Evolutionary conservation across 2,329 filamentous ascomycete genomes (phyloP).

Genomic region (Ceratocystis cubensis): DNA sequence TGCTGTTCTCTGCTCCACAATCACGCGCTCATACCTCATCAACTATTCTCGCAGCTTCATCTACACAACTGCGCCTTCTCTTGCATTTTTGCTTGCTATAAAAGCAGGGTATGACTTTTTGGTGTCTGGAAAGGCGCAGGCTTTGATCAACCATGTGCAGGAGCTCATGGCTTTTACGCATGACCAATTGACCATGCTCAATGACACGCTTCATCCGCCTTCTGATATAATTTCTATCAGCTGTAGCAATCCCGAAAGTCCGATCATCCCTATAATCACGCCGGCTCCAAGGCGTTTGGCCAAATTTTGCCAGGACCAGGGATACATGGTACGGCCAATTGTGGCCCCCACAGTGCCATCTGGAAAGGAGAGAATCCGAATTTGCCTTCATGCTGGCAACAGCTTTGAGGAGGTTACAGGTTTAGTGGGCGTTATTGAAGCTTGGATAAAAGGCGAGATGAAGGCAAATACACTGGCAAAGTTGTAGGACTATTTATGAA

Average conservation of each 20-base stretch:
- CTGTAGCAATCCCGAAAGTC: conserved; percentile 36
- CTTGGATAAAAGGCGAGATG: conserved; percentile 32
- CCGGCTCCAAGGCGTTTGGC: conserved; percentile 46
- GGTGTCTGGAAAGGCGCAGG: conserved; percentile 35
- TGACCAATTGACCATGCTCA: conserved; percentile 32
- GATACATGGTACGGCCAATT: conserved; percentile 51
- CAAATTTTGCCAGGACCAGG: conserved; percentile 43
- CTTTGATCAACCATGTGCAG: conserved; percentile 32
- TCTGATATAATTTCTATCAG: not conserved
- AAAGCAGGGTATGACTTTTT: conserved; percentile 46
- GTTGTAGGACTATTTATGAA: not conserved
- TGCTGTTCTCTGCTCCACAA: conserved; percentile 49
- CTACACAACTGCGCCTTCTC: conserved; percentile 58
- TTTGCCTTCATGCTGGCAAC: conserved; percentile 58
- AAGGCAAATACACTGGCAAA: not conserved
- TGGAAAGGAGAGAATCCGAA: conserved; percentile 50
- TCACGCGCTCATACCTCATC: conserved; percentile 52
- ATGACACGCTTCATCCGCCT: conserved; percentile 25
- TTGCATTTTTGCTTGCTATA: conserved; percentile 48
- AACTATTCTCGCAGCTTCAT: conserved; percentile 67
- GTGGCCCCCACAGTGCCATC: conserved; percentile 55
- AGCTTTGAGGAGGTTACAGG: conserved; percentile 43
- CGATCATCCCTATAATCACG: conserved; percentile 53
- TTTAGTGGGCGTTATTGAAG: conserved; percentile 36
- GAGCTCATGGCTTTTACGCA: conserved; percentile 36